phyloP scores from a whole-genome alignment of 177 flowering plant species.

The Vitis hybrid region DNA sequence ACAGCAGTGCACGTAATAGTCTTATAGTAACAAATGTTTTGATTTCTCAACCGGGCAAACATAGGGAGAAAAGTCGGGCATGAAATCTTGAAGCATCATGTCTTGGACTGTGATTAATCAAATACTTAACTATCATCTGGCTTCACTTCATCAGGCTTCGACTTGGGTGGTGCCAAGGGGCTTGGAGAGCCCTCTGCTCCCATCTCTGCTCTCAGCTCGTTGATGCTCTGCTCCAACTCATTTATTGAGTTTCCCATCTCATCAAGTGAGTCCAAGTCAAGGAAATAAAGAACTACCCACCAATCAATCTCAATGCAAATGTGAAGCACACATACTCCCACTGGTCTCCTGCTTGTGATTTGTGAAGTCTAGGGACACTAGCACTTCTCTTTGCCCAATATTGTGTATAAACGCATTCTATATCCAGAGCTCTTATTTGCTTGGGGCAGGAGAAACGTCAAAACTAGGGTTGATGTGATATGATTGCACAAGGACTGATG shows the following conservation, averaged over 20 bases:
- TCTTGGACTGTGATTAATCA: background rate
- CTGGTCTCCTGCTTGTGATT: too few species aligned
- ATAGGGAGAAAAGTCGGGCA: background rate
- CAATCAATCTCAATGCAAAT: background rate
- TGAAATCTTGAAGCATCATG: background rate
- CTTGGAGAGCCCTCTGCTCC: constrained; percentile 51
- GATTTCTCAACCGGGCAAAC: background rate
- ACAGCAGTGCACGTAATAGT: background rate
- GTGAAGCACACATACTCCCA: background rate
- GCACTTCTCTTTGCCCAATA: background rate
- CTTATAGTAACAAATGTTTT: background rate
- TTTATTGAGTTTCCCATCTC: constrained; percentile 48
- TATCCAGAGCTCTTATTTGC: background rate
- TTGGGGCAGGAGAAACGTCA: background rate
- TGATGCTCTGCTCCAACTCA: constrained; percentile 52
- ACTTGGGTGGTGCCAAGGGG: constrained; percentile 30
- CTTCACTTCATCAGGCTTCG: constrained; percentile 23
- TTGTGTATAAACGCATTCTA: background rate
- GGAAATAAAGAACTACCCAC: constrained; percentile 11
- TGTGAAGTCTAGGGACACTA: background rate
- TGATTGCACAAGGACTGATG: too few species aligned
- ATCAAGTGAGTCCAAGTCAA: constrained; percentile 44
- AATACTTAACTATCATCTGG: background rate
- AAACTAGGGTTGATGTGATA: too few species aligned
- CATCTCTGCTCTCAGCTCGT: constrained; percentile 47